These are phyloP conservation scores for Ophiostoma himal-ulmi DNA, from an alignment of 2,329 filamentous ascomycete species.

Conservation along the genomic window DNA sequence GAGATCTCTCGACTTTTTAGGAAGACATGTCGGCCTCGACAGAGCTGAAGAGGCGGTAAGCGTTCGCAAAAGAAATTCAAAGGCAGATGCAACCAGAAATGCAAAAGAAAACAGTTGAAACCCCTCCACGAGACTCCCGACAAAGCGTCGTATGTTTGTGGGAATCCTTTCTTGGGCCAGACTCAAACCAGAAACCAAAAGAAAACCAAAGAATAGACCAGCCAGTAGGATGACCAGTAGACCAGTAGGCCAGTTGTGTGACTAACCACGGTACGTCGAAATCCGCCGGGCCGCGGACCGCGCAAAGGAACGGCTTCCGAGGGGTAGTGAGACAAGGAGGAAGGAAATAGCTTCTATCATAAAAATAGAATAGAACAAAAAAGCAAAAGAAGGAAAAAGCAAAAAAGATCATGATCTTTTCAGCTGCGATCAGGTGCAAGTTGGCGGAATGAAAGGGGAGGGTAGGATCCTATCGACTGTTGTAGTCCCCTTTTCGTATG, in stretches of 20 bases:
- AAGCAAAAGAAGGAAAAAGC: not conserved
- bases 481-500: not conserved
- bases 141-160: not conserved
- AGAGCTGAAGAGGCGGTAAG: not conserved
- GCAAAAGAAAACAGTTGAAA: not conserved
- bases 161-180: not conserved
- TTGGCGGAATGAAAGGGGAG: not conserved
- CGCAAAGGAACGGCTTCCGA: not conserved
- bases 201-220: too few relatives aligned
- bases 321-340: not conserved
- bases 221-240: not conserved
- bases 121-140: not conserved
- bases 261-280: not conserved
- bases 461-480: not conserved
- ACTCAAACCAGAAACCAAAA: not conserved
- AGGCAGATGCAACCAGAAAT: not conserved
- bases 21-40: constrained; percentile 7
- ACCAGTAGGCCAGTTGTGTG: not conserved
- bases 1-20: not conserved
- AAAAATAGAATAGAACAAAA: not conserved
- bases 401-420: constrained; percentile 7
- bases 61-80: constrained; percentile 5
- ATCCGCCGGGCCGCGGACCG: not conserved
- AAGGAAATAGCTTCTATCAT: not conserved
- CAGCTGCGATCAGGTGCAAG: not conserved